Conservation (phyloP, 2,329 filamentous ascomycete genomes). For the Seiridium cupressi region DNA sequence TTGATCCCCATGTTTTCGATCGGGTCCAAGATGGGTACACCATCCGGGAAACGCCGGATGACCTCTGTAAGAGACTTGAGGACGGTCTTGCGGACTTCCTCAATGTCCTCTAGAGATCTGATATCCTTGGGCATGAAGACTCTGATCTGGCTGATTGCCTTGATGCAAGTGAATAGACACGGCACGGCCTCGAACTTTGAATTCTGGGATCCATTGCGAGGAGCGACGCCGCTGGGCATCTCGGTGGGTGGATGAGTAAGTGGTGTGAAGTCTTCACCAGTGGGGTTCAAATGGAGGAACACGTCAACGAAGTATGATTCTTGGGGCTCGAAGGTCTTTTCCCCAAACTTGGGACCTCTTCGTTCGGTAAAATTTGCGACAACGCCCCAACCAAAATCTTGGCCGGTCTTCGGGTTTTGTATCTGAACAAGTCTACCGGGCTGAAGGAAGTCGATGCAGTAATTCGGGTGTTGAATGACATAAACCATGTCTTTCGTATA, state of each 20-base stretch:
- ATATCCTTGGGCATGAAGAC: constrained; percentile 81
- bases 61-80: constrained; percentile 74
- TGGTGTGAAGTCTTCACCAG: constrained; percentile 43
- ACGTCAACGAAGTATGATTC: constrained; percentile 83
- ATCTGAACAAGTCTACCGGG: constrained; percentile 85
- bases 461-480: constrained; percentile 88
- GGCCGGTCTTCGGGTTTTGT: constrained; percentile 64
- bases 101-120: constrained; percentile 61
- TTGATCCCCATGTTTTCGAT: constrained; percentile 95
- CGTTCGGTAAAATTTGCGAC: constrained; percentile 72
- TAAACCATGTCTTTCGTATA: constrained; percentile 88
- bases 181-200: constrained; percentile 80
- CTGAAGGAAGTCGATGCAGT: constrained; percentile 82
- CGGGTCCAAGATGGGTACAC: constrained; percentile 83
- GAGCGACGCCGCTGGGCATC: constrained; percentile 63
- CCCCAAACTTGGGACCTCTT: constrained; percentile 62
- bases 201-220: constrained; percentile 60
- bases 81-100: constrained; percentile 65
- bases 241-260: constrained; percentile 35
- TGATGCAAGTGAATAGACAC: constrained; percentile 80
- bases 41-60: constrained; percentile 85
- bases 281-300: constrained; percentile 60
- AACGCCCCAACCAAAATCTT: constrained; percentile 94
- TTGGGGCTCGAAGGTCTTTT: constrained; percentile 69
- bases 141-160: constrained; percentile 79